Base-by-base conservation (phyloP, 352 stramenopile genomes). In the Pelagophyceae sp. region DNA sequence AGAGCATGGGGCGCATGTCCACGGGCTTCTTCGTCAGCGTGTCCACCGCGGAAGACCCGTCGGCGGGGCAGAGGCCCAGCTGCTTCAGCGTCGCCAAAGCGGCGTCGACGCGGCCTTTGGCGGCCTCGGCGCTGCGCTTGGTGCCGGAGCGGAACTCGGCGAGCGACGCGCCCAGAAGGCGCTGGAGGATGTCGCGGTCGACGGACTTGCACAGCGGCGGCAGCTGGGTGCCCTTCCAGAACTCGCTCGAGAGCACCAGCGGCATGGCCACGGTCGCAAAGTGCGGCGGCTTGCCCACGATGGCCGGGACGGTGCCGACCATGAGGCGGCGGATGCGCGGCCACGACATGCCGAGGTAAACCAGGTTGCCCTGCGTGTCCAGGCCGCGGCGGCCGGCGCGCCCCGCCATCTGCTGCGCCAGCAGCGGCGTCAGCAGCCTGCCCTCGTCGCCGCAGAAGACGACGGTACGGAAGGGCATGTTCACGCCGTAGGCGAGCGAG, bases 391-490 rank as follows among this genome's bases (percentile, higher is more conserved):
- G 93, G 79, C 96, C 96, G 38, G 96, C 95, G 84, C 96, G 93
- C 83, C 96, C 96, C 85, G 96, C 93, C 95, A 99, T 99, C 85
- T 99, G 96, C 85, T 98, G 95, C 25, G 97, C 95, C 90, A 98
- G 97, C 17, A 99, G 85, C 72, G 95, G 96, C 0, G 94, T 98
- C 77, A 99, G 83, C 50, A 89, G 85, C 38, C 94, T 87, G 45
- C 94, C 90, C 80, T 96, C 98, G 83, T 98, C 95, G 87, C 97
- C 95, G 82, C 94, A 98, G 85, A 99, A 99, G 74, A 96, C 91
- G 82, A 94, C 98, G 33, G 94, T 97, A 79, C 96, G 92, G 93
- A 98, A 99, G 38, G 96, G 96, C 96, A 99, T 99, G 89, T 99
- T 99, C 0, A 99, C 95, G 86, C 96, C 96, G 82, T 98, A 99